Evolutionary conservation across 495 filamentous ascomycete genomes (phyloP), one percentile per base, ranked within the genome.

Genomic region (Collariella sp.): DNA sequence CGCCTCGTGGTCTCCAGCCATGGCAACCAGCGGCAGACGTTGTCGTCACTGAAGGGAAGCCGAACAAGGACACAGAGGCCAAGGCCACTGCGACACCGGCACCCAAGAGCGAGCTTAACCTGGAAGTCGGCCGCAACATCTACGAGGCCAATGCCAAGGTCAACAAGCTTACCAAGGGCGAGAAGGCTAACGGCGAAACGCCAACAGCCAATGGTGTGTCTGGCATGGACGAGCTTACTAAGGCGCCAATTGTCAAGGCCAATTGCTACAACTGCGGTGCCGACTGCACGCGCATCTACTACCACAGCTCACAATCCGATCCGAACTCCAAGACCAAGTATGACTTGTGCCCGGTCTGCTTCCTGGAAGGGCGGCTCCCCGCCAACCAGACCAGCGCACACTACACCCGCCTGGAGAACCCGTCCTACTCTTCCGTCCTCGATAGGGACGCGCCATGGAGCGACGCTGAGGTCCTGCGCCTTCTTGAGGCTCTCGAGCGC

Each of bases 131-230:
- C 40, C 89, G 94, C 46, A 96, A 95, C 64, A 87, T 96, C 54
- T 98, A 96, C 69, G 94, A 98, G 57, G 78, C 88, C 46, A 91
- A 85, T 56, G 90, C 89, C 50, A 95, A 91, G 70, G 88, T 89
- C 57, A 78, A 86, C 23, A 85, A 85, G 64, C 78, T 89, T 58
- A 74, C 59, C 58, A 77, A 76, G 57, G 44, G 66, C 3, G 73
- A 75, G 26, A 76, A 77, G 65, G 78, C 85, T 2, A 95, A 95
- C 59, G 90, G 90, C 33, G 87, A 90, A 42, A 74, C 77, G 22
- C 67, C 73, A 0, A 68, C 77, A 12, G 74, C 83, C 11, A 86
- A 86, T 56, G 82, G 82, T 35, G 72, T 73, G 13, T 66, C 75
- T 2, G 69, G 69, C 3, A 67, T 69, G 10, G 79, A 86, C 1